These are phyloP conservation scores for Cladosporium sp. DNA, from an alignment of 2,329 filamentous ascomycete species.

Conservation along the genomic window DNA sequence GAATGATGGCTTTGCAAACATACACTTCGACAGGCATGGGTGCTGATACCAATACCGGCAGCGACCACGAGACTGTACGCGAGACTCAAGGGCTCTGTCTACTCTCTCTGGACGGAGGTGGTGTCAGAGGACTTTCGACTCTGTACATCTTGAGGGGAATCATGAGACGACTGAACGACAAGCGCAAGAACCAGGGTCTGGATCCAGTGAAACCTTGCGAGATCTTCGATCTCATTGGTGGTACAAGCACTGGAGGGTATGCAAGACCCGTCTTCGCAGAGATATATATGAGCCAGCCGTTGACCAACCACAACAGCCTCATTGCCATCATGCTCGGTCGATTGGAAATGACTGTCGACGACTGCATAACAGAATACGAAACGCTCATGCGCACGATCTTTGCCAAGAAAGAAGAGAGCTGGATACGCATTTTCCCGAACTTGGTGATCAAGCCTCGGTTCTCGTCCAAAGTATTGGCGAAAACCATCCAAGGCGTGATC, in stretches of 20 bases:
- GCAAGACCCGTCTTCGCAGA: constrained; percentile 7
- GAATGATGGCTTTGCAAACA: too few relatives aligned
- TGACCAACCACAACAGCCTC: constrained; percentile 21
- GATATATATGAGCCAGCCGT: not conserved
- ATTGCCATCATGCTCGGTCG: constrained; percentile 49
- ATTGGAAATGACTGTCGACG: constrained; percentile 45
- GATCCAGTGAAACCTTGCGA: constrained; percentile 43
- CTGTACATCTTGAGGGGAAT: constrained; percentile 45
- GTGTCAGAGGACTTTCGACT: constrained; percentile 48
- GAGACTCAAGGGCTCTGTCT: too few relatives aligned
- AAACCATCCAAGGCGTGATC: constrained; percentile 39
- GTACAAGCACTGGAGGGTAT: constrained; percentile 48
- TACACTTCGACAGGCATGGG: too few relatives aligned
- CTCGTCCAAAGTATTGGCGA: constrained; percentile 36
- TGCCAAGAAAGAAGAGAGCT: constrained; percentile 36
- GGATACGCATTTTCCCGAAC: constrained; percentile 35
- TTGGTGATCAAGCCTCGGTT: constrained; percentile 43
- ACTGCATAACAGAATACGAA: constrained; percentile 45
- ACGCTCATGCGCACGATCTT: constrained; percentile 47
- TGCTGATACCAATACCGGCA: too few relatives aligned
- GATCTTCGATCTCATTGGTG: constrained; percentile 52
- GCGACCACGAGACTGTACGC: too few relatives aligned
- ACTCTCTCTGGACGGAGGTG: constrained; percentile 41
- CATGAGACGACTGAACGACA: constrained; percentile 45
- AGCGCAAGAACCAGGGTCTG: constrained; percentile 38